Evolutionary conservation across 805 yeast species (phyloP).

Genomic region (Suhomyces sp.): DNA sequence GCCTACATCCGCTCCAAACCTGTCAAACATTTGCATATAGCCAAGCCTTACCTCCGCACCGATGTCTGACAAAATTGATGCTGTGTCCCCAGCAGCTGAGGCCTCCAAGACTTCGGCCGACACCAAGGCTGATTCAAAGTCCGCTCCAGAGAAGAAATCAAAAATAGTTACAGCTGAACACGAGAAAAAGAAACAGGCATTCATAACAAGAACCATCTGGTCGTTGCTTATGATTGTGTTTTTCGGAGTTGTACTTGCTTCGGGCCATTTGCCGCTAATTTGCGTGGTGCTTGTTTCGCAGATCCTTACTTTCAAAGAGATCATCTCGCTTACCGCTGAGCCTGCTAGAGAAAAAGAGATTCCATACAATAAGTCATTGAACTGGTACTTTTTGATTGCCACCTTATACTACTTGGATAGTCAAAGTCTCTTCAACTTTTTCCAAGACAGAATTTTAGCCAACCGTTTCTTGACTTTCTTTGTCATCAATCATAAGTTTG

Average conservation of each 20-base stretch:
- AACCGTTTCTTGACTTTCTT: conserved; percentile 54
- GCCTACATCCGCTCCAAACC: neutral
- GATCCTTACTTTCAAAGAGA: conserved; percentile 83
- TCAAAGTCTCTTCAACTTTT: conserved; percentile 69
- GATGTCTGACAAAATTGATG: neutral
- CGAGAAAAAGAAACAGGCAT: conserved; percentile 75
- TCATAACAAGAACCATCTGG: conserved; percentile 88
- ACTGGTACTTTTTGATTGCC: conserved; percentile 90
- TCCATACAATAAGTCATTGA: conserved; percentile 77
- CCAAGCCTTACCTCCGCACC: neutral
- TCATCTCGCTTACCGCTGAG: conserved; percentile 78
- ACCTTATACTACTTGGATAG: conserved; percentile 90
- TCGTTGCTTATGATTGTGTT: conserved; percentile 83
- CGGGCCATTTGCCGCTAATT: conserved; percentile 85
- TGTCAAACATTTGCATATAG: neutral
- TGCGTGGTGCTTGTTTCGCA: conserved; percentile 70
- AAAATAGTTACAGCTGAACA: conserved; percentile 25
- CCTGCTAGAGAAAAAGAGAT: conserved; percentile 81
- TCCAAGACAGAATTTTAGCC: conserved; percentile 50
- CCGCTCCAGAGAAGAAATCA: neutral
- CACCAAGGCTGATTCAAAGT: neutral
- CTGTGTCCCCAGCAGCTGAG: neutral
- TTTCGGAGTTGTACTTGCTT: conserved; percentile 65
- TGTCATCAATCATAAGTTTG: conserved; percentile 76
- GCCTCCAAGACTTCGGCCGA: neutral